Conservation (phyloP, 1,284 basidiomycete genomes). For the Afroboletus lepidellus region DNA sequence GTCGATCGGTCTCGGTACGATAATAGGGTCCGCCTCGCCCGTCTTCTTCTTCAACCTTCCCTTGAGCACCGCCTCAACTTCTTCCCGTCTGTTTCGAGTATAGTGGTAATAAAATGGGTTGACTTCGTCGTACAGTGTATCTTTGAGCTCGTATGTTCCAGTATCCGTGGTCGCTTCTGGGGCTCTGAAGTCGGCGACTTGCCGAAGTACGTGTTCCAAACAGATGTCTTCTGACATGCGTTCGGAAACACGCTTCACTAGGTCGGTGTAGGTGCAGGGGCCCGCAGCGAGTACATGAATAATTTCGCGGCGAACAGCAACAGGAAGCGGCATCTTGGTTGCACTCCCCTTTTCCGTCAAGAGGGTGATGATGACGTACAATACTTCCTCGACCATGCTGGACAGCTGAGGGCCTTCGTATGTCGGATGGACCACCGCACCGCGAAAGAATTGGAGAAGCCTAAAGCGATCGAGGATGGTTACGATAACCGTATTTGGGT, state of each 20-base stretch:
- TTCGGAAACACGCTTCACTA: conserved; percentile 90
- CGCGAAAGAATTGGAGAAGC: conserved; percentile 77
- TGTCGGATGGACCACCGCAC: conserved; percentile 49
- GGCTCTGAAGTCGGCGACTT: conserved; percentile 81
- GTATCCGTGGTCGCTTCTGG: conserved; percentile 79
- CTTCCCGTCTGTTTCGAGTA: conserved; percentile 91
- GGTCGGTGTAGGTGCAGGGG: conserved; percentile 87
- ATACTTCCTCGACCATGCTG: conserved; percentile 89
- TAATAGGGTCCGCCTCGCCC: conserved; percentile 63
- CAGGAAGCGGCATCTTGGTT: conserved; percentile 65
- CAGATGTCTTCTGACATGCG: conserved; percentile 83
- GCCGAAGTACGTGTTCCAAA: conserved; percentile 79
- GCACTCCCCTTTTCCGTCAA: conserved; percentile 82
- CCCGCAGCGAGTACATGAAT: conserved; percentile 90
- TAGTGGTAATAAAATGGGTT: conserved; percentile 98
- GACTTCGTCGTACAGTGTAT: conserved; percentile 83
- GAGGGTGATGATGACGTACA: conserved; percentile 87
- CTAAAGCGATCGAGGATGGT: conserved; percentile 91
- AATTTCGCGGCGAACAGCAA: conserved; percentile 80
- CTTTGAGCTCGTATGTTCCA: conserved; percentile 87
- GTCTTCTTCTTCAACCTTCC: conserved; percentile 68
- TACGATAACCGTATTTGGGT: conserved; percentile 80
- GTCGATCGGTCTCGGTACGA: conserved; percentile 70
- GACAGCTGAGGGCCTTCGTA: conserved; percentile 76
- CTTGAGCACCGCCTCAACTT: conserved; percentile 82